Base-by-base conservation (phyloP, 768 basidiomycete genomes). In the Imleria badia region DNA sequence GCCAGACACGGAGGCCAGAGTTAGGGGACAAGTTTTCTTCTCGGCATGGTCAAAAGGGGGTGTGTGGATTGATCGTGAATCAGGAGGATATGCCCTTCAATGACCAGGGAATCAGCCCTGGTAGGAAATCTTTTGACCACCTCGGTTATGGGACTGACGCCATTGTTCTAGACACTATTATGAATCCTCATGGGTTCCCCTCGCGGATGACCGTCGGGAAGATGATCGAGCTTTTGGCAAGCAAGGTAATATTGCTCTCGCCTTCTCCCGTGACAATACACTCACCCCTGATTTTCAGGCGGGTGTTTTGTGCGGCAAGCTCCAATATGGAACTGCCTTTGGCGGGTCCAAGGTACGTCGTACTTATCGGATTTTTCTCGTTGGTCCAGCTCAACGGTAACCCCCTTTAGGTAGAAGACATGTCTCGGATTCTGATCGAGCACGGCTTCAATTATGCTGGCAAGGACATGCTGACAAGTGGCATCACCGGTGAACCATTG, bases 151-250 rank as follows among this genome's bases (percentile, higher is more conserved):
- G 44, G 36, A 26, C 61, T 62, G 47, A 54, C 47, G 22, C 40
- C 52, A 30, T 48, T 22, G n/a, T 36, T 42, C 31, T 73, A 89
- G 96, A 99, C 73, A 93, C 95, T 17, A 97, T 99, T 76, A 98
- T 99, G 96, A 99, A 99, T 70, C 97, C 97, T 4, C 97, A 99
- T 73, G 97, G 97, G 66, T 98, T 99, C 80, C 97, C 97, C 6
- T 96, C 93, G 53, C 91, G 96, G 51, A 98, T 95, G 94, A 99
- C 97, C 23, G 97, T 99, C 29, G 97, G 97, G 45, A 99, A 99
- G 78, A 99, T 99, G 97, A 97, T 99, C 49, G 97, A 99, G 72
- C 78, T 98, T 20, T 75, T 99, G 31, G 91, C 94, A 13, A 96
- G 97, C 47, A 99, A 99, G 82, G 91, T 90, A 53, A 45, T 20